Evolutionary conservation across 805 yeast genomes (phyloP), one percentile per base, ranked within the genome.

Genomic region (Sugiyamaella marilandica): DNA sequence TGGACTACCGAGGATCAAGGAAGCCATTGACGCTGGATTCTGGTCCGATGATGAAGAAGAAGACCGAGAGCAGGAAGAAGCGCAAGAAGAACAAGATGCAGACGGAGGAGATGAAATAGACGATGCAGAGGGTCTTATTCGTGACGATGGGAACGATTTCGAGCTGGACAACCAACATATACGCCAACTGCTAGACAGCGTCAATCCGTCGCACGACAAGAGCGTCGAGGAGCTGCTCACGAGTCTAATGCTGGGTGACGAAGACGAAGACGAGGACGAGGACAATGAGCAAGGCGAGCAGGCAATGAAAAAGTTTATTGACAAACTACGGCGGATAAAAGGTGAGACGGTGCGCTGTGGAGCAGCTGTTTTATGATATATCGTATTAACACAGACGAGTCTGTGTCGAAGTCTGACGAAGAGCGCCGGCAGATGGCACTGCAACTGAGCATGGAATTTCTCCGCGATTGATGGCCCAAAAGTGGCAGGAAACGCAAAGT

Each of bases 1-100:
- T 7, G 70, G 70, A 2, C 45, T 58, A 10, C 63, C 59, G 29
- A 51, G 70, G 18, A 52, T 62, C n/a, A 57, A 50, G 36, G 67
- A 66, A 48, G 67, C 63, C 1, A 46, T 65, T 21, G 69, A 66
- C 45, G 55, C 60, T 26, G 49, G 36, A 47, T 50, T 44, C 2
- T 59, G 61, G 62, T 31, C 52, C 35, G 37, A 29, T 9, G 61
- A 48, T 29, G 51, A 44, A 11, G 50, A 37, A 10, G 55, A 51
- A n/a, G 59, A 49, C 13, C n/a, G n/a, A n/a, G n/a, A n/a, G n/a
- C n/a, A n/a, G 7, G 29, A 24, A 24, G 54, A 45, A 2, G 52
- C 41, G 8, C 52, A 44, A 13, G 54, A 49, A 19, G 46, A 55
- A 24, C 29, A 24, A 24, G 13, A 58, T 56, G n/a, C 49, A 52